phyloP scores from a whole-genome alignment of 345 rosid species.

The Moricandia moricandioides region DNA sequence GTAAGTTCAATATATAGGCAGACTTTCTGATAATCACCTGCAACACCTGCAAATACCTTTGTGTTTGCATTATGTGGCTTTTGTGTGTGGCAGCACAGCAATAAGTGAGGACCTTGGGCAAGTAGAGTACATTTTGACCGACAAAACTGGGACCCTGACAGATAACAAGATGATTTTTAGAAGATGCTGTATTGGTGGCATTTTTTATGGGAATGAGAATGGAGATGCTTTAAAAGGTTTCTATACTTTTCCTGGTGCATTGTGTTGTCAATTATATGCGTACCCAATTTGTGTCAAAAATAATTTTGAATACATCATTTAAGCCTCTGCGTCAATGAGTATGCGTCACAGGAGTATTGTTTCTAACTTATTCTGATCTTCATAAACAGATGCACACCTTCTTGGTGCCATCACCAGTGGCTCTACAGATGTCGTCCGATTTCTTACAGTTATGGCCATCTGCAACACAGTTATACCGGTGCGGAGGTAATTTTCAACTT shows the following conservation, averaged over 20 bases:
- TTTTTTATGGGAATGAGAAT: constrained; percentile 78
- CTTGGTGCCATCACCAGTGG: constrained; percentile 68
- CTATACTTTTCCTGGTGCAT: not conserved
- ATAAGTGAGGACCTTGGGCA: constrained; percentile 99
- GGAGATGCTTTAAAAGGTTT: constrained; percentile 97
- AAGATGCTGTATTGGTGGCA: constrained; percentile 87
- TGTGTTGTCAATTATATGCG: not conserved
- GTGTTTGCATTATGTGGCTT: constrained; percentile 18
- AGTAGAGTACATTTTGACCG: constrained; percentile 97
- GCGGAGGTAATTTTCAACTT: constrained; percentile 51
- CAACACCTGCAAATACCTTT: constrained; percentile 3
- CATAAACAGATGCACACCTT: constrained; percentile 56
- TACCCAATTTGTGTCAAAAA: not conserved
- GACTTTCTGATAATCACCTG: too few species aligned
- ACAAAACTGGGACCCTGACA: constrained; percentile 97
- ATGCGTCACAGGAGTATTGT: constrained; percentile 10
- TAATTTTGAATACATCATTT: not conserved
- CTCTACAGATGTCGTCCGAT: constrained; percentile 74
- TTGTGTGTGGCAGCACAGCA: constrained; percentile 94
- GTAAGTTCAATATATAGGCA: constrained; percentile 50
- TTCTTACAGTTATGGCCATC: constrained; percentile 88
- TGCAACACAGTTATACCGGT: constrained; percentile 92
- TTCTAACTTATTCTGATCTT: constrained; percentile 16
- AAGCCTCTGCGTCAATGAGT: constrained; percentile 12
- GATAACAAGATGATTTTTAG: constrained; percentile 94